phyloP scores from a whole-genome alignment of 2,329 filamentous ascomycete genomes.

The Tolypocladium pustulatum region DNA sequence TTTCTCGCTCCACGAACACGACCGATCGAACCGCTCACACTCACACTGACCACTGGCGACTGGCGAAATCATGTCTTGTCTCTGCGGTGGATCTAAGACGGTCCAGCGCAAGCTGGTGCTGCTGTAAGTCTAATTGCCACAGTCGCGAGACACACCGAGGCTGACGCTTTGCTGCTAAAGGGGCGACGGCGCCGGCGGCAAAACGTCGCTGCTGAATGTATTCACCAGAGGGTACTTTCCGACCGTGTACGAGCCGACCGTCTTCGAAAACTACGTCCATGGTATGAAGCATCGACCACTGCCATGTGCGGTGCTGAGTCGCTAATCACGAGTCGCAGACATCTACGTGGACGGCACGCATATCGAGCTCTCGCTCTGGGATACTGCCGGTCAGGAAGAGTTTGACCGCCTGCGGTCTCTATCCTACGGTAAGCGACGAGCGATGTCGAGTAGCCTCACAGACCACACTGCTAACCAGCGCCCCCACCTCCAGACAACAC shows the following conservation, averaged over 20 bases:
- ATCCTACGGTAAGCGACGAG: slow-evolving; percentile 59
- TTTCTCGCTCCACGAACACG: neutral
- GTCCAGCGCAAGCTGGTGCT: slow-evolving; percentile 95
- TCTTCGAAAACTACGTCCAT: slow-evolving; percentile 98
- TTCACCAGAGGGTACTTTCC: slow-evolving; percentile 98
- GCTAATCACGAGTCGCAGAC: slow-evolving; percentile 40
- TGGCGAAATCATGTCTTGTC: slow-evolving; percentile 10
- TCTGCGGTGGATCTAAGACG: slow-evolving; percentile 67
- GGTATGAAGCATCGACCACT: slow-evolving; percentile 40
- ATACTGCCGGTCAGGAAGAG: slow-evolving; percentile 97
- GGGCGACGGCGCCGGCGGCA: slow-evolving; percentile 92
- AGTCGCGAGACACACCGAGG: neutral
- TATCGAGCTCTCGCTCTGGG: slow-evolving; percentile 96
- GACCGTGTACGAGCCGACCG: slow-evolving; percentile 95
- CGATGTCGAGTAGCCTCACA: neutral
- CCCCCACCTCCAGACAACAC: slow-evolving; percentile 54
- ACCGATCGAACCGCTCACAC: neutral
- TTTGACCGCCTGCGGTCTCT: slow-evolving; percentile 93
- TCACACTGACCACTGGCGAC: neutral
- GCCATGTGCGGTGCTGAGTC: slow-evolving; percentile 1
- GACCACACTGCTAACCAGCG: neutral
- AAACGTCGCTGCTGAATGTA: slow-evolving; percentile 94
- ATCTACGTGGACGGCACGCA: slow-evolving; percentile 97
- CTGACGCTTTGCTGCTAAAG: slow-evolving; percentile 31
- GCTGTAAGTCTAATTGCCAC: slow-evolving; percentile 42